A percentile compares a stretch with the other conserved stretches of the same genome.
These are phyloP conservation scores for Catharanthus roseus DNA, from an alignment of 257 asterid species.

Conservation along the genomic window DNA sequence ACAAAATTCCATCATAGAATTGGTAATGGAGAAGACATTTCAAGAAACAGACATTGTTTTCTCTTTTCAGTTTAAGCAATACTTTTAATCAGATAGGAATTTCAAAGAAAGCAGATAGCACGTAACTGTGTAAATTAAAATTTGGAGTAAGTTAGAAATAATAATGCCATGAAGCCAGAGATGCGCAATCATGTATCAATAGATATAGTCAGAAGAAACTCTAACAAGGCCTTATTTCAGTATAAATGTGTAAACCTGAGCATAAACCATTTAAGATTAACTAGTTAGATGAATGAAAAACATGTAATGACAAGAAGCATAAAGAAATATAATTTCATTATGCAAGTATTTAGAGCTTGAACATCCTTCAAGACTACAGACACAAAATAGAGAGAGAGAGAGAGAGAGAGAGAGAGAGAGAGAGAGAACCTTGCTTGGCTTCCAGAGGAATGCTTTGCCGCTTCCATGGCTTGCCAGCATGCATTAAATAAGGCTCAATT, in stretches of 20 bases:
- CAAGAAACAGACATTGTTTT: background rate
- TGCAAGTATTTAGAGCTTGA: background rate
- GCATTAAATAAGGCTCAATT: conserved; percentile 65
- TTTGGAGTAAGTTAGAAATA: background rate
- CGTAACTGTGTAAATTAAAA: background rate
- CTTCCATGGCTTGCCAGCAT: conserved; percentile 98
- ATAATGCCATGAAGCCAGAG: background rate
- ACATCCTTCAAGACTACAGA: background rate
- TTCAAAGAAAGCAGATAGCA: background rate
- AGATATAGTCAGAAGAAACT: background rate
- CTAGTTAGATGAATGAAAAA: background rate
- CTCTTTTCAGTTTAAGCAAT: background rate
- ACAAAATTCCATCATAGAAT: background rate
- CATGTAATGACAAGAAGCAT: background rate
- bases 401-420: conserved; percentile 1
- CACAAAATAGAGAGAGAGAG: background rate
- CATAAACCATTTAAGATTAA: background rate
- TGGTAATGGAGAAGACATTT: background rate
- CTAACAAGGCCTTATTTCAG: background rate
- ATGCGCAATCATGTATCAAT: background rate
- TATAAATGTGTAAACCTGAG: background rate
- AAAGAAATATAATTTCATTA: background rate
- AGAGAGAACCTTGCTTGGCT: conserved; percentile 41
- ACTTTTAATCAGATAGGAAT: background rate
- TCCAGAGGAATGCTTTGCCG: conserved; percentile 37